Base-by-base conservation (phyloP, 495 filamentous ascomycete genomes). In the Daldinia concentrica region DNA sequence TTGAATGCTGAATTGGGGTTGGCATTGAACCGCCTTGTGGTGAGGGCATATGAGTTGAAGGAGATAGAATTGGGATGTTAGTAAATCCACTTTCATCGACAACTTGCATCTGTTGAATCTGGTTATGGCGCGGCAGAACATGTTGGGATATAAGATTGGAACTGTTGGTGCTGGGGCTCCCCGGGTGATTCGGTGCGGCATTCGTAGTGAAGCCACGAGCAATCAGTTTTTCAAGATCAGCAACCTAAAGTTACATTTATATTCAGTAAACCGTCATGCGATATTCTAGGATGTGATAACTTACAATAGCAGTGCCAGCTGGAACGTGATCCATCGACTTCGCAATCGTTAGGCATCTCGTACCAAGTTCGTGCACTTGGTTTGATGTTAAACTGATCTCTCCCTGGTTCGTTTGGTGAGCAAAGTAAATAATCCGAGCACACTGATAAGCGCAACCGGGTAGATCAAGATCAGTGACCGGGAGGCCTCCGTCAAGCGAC, bases 391-490 rank as follows among this genome's bases (percentile, higher is more conserved):
- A 57, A 22, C 69, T 61, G 51, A 73, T 48, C 5, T 77, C 71
- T 15, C 29, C 39, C 24, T 68, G 65, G 55, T 71, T 73, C 11
- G 64, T 67, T 19, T 76, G 76, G 54, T 69, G 74, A 36, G 58
- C 66, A 19, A 73, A 76, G 54, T 72, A 78, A 7, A 86, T 65
- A 65, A 83, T 79, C 54, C 80, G 73, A 9, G 77, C 75, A 62
- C 83, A 86, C 64, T 86, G 84, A 45, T 83, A 82, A 0, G 82
- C 81, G 59, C 83, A 86, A 0, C 79, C 76, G n/a, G 82, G 76
- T 41, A 86, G 68, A 67, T 85, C 84, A 7, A 84, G 69, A 60
- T 85, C 84, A 8, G 81, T 81, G 9, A 85, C 74, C 0, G 82
- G 82, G 3, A 80, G 74, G 15, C 74, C 79, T 58, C 74, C 77